Conservation (phyloP, 169 alveolate genomes). For the Perkinsus marinus region DNA sequence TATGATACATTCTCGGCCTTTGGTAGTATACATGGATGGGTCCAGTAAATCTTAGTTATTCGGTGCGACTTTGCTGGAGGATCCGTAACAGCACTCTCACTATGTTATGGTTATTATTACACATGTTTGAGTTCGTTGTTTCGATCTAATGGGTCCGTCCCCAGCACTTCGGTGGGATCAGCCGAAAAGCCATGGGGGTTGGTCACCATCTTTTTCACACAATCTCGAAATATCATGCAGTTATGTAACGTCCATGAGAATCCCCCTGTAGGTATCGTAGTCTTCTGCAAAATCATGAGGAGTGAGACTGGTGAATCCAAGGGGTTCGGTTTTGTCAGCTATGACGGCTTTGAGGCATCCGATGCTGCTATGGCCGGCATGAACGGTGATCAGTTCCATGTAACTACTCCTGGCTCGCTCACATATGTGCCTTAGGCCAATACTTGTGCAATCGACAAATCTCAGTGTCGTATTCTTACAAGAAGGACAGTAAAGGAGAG, state of each 20-base stretch:
- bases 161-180: too few relatives aligned
- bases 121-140: too few relatives aligned
- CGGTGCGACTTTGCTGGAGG: too few relatives aligned
- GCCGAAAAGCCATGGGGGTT: too few relatives aligned
- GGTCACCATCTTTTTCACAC: too few relatives aligned
- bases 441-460: slow-evolving; percentile 87
- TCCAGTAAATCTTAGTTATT: too few relatives aligned
- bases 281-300: slow-evolving; percentile 66
- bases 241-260: background rate
- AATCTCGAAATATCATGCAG: too few relatives aligned
- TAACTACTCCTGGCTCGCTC: too few relatives aligned
- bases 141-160: too few relatives aligned
- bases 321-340: slow-evolving; percentile 90
- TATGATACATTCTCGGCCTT: slow-evolving; percentile 89
- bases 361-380: slow-evolving; percentile 93
- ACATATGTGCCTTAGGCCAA: slow-evolving; percentile 41
- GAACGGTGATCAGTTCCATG: slow-evolving; percentile 52
- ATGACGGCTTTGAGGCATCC: slow-evolving; percentile 92
- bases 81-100: too few relatives aligned
- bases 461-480: slow-evolving; percentile 92
- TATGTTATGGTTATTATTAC: too few relatives aligned
- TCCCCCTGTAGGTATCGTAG: background rate
- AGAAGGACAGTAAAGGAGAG: slow-evolving; percentile 84
- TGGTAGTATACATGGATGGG: slow-evolving; percentile 66
- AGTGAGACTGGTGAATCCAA: slow-evolving; percentile 79